Base-by-base conservation (phyloP, 441 rosid species). In the Populus hybrid region DNA sequence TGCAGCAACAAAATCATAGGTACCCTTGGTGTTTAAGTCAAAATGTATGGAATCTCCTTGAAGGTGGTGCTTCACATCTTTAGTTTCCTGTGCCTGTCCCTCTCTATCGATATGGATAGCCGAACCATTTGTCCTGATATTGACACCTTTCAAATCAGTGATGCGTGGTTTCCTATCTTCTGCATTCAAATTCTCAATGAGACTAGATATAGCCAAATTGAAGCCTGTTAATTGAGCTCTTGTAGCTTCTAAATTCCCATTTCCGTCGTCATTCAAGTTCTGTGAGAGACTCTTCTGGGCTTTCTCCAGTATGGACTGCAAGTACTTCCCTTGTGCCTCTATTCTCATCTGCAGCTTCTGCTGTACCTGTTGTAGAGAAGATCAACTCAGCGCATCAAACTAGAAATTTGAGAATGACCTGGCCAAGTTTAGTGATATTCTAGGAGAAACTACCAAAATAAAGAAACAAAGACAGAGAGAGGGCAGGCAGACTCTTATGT, bases 291-390 rank as follows among this genome's bases (percentile, higher is more conserved):
- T 86, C 76, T 85, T 92, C 61, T 92, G 94, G 7, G 99, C 99
- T 84, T 91, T 95, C 83, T 92, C 97, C 0, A 95, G 87, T 78
- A 93, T 86, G 2, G 89, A 76, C 74, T 92, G 95, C 38, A 95
- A 77, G 84, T 93, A 95, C 81, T 87, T 92, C 36, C 95, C 89
- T 76, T 95, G 98, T 11, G 95, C 88, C 83, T 95, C 97, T 12
- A 93, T 93, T 82, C 96, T 88, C 73, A 91, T 85, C 69, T 91
- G 93, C 59, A 95, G 87, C 26, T 84, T 88, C 54, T 87, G 82
- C 78, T 92, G 96, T 50, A 95, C 97, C 99, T 95, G 87, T 42
- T 40, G 21, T 1, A 35, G n/a, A 32, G n/a, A 68, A 18, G 16
- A 26, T n/a, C 5, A 30, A n/a, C 35, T 72, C 46, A 57, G 65